Conservation (phyloP, 345 rosid genomes). For the Populus ilicifolia region DNA sequence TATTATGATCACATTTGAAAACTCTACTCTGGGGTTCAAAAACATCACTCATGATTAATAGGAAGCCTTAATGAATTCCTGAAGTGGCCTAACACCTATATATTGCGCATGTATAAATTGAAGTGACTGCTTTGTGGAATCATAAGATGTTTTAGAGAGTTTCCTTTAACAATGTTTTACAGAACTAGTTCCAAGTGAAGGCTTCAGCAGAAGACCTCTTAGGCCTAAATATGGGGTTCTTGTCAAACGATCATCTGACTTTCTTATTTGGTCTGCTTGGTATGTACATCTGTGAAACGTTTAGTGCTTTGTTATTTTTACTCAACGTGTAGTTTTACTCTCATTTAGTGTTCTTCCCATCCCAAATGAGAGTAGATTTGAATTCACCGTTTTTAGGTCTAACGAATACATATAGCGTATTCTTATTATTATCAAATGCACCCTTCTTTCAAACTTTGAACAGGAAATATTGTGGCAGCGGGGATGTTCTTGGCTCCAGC, state of each 20-base stretch:
- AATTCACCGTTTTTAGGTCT: too few relatives aligned
- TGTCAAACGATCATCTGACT: slow-evolving; percentile 1
- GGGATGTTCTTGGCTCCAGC: slow-evolving; percentile 23
- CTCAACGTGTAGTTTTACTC: too few relatives aligned
- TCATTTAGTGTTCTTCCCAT: too few relatives aligned
- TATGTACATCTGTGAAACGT: neutral
- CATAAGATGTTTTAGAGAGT: too few relatives aligned
- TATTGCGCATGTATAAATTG: neutral
- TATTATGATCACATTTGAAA: neutral
- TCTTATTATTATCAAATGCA: neutral
- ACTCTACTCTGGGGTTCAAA: neutral
- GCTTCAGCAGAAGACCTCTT: neutral
- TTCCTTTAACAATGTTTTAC: neutral
- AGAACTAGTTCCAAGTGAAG: neutral
- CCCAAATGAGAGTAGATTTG: too few relatives aligned
- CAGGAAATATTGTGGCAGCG: slow-evolving; percentile 16
- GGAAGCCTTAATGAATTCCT: neutral
- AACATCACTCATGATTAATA: neutral
- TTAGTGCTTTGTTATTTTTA: too few relatives aligned
- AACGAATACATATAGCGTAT: too few relatives aligned
- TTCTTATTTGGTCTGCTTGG: slow-evolving; percentile 20
- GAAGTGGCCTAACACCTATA: slow-evolving; percentile 5
- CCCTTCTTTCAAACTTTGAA: neutral
- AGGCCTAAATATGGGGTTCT: neutral
- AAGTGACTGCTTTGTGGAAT: neutral